Base-by-base conservation (phyloP, 176 grass and related monocot species). In the Carex parvula region DNA sequence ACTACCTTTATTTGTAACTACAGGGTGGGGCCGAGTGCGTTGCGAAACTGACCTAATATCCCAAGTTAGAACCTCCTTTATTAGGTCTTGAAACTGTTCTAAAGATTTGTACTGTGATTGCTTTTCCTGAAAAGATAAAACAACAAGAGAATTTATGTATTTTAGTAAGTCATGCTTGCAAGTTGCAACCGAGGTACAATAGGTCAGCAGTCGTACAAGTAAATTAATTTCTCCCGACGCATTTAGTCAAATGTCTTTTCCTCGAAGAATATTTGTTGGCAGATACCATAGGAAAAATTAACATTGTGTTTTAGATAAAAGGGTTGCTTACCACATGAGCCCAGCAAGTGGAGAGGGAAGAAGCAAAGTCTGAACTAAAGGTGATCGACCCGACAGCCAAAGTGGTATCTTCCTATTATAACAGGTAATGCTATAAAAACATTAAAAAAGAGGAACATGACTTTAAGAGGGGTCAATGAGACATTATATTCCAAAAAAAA, bases 11-110 rank as follows among this genome's bases (percentile, higher is more conserved):
- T 82, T 61, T 32, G 84, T 55, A 58, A 11, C 35, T 21, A 87
- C 85, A 41, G 24, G 53, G 64, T 97, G 94, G 75, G 94, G 94
- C 1, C 84, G 85, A 54, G 62, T 89, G 60, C 86, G 87, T 78
- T 98, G 95, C 61, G 91, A 98, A 63, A 98, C 20, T 0, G 95
- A 98, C 53, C 95, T 93, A 53, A 98, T 98, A 76, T 98, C 92
- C 95, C 92, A 94, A 65, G 89, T 83, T 65, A 98, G 90, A 2
- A 94, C 91, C 67, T 98, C 88, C 62, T 89, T 91, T 64, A 98
- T 89, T 52, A 98, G 80, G 46, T 79, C 80, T 84, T 88, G 89
- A 29, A 98, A 91, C 80, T 94, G 90, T 11, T 90, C 92, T 54
- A 81, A 70, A 76, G 92, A 93, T 56, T 81, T 75, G 26, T 94